phyloP scores from a whole-genome alignment of 805 yeast genomes.

The Kuraishia ogatae region DNA sequence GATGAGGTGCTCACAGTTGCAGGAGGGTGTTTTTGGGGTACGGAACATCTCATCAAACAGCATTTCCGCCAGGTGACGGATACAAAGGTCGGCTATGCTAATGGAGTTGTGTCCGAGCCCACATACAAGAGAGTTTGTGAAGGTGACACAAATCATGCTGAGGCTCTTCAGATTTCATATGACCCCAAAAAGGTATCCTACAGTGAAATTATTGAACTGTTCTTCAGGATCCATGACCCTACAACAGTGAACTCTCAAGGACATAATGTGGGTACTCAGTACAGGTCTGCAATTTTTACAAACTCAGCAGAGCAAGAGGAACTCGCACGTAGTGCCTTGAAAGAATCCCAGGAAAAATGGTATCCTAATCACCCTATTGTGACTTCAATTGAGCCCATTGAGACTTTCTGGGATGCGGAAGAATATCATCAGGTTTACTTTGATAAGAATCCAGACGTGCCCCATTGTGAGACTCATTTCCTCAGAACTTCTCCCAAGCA shows the following conservation, averaged over 20 bases:
- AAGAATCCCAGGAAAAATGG: conserved; percentile 63
- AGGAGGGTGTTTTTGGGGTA: conserved; percentile 82
- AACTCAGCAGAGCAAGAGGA: conserved; percentile 41
- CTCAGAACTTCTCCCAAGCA: conserved; percentile 53
- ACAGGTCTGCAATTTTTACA: conserved; percentile 74
- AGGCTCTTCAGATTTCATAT: conserved; percentile 73
- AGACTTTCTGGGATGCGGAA: conserved; percentile 86
- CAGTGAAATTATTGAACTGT: conserved; percentile 65
- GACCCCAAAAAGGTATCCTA: conserved; percentile 59
- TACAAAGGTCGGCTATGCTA: conserved; percentile 84
- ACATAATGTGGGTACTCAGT: conserved; percentile 82
- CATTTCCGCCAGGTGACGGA: conserved; percentile 64
- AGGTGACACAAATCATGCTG: conserved; percentile 75
- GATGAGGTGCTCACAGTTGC: conserved; percentile 49
- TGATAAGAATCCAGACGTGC: conserved; percentile 73
- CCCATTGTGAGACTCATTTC: conserved; percentile 86
- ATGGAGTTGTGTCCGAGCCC: conserved; percentile 52
- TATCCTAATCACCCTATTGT: conserved; percentile 60
- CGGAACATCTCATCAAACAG: conserved; percentile 73
- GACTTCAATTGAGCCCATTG: conserved; percentile 62
- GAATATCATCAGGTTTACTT: conserved; percentile 85
- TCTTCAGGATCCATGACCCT: conserved; percentile 92
- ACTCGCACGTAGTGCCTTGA: conserved; percentile 31
- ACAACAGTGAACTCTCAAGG: conserved; percentile 82
- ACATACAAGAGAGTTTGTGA: conserved; percentile 67